A percentile compares a stretch with the other conserved stretches of the same genome.
These are phyloP conservation scores for Chiua sp. DNA, from an alignment of 1,284 basidiomycete genomes.

Conservation along the genomic window DNA sequence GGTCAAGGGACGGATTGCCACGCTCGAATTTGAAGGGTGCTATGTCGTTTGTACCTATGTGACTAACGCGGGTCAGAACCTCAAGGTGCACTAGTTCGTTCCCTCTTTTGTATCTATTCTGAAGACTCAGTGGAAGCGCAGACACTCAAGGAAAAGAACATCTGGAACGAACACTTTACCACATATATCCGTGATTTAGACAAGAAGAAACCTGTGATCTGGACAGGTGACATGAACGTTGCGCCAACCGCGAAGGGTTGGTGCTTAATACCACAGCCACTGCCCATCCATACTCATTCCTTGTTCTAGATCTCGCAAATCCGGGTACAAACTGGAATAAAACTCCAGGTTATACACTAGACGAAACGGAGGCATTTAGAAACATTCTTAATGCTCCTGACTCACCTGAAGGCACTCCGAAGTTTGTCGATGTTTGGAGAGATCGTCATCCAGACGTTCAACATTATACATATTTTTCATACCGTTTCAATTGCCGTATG, in stretches of 20 bases:
- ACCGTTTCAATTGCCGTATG: conserved; percentile 78
- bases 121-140: conserved; percentile 33
- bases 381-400: conserved; percentile 61
- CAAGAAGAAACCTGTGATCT: conserved; percentile 82
- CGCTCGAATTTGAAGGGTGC: conserved; percentile 76
- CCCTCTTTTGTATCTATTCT: neutral
- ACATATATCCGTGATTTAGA: conserved; percentile 75
- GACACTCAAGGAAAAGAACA: conserved; percentile 75
- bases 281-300: neutral
- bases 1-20: conserved; percentile 80
- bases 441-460: conserved; percentile 67
- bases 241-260: conserved; percentile 76
- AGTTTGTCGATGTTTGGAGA: conserved; percentile 86
- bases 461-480: conserved; percentile 88
- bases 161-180: conserved; percentile 81
- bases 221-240: conserved; percentile 91
- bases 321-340: conserved; percentile 81
- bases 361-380: conserved; percentile 74
- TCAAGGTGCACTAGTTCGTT: conserved; percentile 62
- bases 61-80: conserved; percentile 81
- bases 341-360: conserved; percentile 79
- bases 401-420: conserved; percentile 39
- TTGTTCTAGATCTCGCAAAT: conserved; percentile 62
- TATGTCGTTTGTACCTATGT: conserved; percentile 87
- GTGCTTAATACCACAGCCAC: neutral